A percentile compares a stretch with the other conserved stretches of the same genome.
These are phyloP conservation scores for Parvularia atlantis DNA, from an alignment of 78 protist species.

Conservation along the genomic window DNA sequence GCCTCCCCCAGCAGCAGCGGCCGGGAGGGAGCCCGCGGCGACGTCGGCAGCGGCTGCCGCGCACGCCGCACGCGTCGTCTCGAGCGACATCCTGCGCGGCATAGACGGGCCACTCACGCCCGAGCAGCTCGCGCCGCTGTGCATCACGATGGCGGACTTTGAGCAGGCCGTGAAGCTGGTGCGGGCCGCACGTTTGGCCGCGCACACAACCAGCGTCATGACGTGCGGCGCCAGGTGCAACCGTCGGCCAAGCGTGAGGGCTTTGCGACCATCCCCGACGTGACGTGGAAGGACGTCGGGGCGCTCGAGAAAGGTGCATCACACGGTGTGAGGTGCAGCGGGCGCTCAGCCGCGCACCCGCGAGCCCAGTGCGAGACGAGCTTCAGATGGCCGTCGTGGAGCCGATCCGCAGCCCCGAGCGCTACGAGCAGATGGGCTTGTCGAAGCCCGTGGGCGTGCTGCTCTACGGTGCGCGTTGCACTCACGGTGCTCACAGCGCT, in stretches of 20 bases:
- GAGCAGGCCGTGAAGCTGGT: constrained; percentile 66
- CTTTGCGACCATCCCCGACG: constrained; percentile 90
- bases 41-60: not conserved
- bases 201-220: no score
- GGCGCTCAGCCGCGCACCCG: no score
- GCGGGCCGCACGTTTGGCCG: no score
- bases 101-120: not conserved
- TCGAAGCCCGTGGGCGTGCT: constrained; percentile 23
- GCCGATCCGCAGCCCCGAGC: constrained; percentile 38
- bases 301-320: constrained; percentile 50
- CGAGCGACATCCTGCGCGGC: not conserved
- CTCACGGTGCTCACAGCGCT: no score
- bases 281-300: constrained; percentile 93
- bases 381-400: constrained; percentile 44
- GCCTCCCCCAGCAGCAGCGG: not conserved
- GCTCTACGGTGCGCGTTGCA: no score
- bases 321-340: no score
- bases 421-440: not conserved
- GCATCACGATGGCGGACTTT: constrained; percentile 73
- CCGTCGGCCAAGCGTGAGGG: constrained; percentile 92
- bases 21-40: not conserved
- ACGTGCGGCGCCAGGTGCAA: no score
- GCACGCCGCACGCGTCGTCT: not conserved
- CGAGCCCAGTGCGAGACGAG: constrained; percentile 76
- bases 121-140: constrained; percentile 14